Conservation (phyloP, 805 yeast genomes). For the Priceomyces haplophilus region DNA sequence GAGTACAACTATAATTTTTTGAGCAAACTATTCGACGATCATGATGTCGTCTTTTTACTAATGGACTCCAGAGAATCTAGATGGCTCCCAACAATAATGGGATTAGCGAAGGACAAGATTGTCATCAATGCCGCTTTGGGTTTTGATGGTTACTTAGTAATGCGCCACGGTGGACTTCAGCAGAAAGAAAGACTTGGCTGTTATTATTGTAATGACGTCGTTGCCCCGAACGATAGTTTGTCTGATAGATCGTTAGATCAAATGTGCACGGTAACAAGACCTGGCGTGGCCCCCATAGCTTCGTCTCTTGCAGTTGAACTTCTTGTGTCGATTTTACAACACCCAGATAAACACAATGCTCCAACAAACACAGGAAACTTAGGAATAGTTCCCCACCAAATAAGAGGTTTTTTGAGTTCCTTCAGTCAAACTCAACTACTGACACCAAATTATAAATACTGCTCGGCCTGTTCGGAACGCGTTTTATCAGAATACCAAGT, state of each 20-base stretch:
- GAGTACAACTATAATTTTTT: conserved; percentile 57
- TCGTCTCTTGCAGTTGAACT: conserved; percentile 84
- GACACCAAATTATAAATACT: conserved; percentile 70
- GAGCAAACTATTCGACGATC: conserved; percentile 51
- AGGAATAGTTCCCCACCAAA: conserved; percentile 84
- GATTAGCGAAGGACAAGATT: conserved; percentile 60
- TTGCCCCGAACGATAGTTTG: conserved; percentile 89
- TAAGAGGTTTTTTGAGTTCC: conserved; percentile 77
- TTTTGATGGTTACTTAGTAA: conserved; percentile 86
- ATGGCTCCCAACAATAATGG: conserved; percentile 94
- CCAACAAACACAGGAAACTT: conserved; percentile 35
- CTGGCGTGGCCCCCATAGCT: conserved; percentile 91
- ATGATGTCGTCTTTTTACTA: conserved; percentile 75
- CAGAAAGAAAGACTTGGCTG: conserved; percentile 65
- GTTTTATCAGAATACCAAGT: conserved; percentile 51
- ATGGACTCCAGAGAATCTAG: conserved; percentile 96
- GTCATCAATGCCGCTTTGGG: conserved; percentile 94
- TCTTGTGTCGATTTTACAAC: conserved; percentile 70
- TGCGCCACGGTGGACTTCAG: conserved; percentile 75
- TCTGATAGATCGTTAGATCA: conserved; percentile 89
- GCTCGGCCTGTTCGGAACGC: conserved; percentile 79
- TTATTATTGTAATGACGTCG: conserved; percentile 93
- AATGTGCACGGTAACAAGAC: conserved; percentile 98
- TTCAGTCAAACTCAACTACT: conserved; percentile 62
- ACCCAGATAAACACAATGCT: conserved; percentile 48